Conservation (phyloP, 495 filamentous ascomycete species). For the Friedmanniomyces simplex region DNA sequence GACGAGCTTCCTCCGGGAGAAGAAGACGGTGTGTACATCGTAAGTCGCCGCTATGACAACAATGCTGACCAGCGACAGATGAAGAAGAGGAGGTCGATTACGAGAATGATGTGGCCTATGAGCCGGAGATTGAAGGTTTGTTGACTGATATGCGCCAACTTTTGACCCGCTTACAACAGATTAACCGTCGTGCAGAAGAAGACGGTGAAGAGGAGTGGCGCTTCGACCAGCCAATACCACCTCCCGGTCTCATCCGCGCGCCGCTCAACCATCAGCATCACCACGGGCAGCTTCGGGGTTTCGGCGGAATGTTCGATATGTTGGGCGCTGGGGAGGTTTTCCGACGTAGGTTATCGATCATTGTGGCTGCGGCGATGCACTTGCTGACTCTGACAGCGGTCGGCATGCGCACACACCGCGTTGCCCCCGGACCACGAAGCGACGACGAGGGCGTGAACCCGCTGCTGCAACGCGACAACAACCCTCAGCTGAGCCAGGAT, state of each 20-base stretch:
- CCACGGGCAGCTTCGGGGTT: constrained; percentile 31
- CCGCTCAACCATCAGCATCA: constrained; percentile 39
- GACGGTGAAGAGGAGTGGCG: constrained; percentile 39
- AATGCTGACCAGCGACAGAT: constrained; percentile 19
- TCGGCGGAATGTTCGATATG: constrained; percentile 17
- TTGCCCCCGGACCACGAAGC: constrained; percentile 36
- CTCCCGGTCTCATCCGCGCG: constrained; percentile 28
- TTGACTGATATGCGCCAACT: not conserved
- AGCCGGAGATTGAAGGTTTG: constrained; percentile 31
- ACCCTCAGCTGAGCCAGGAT: constrained; percentile 16
- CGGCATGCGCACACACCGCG: constrained; percentile 42
- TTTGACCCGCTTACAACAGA: not conserved
- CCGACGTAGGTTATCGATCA: constrained; percentile 3
- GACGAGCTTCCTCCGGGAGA: constrained; percentile 53
- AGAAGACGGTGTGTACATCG: constrained; percentile 35
- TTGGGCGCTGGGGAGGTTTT: constrained; percentile 6
- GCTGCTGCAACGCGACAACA: constrained; percentile 38
- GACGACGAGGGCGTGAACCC: constrained; percentile 77
- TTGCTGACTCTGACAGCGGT: not conserved
- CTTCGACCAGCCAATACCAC: constrained; percentile 35
- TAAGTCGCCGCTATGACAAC: not conserved
- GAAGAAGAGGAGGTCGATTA: constrained; percentile 34
- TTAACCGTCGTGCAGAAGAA: constrained; percentile 14
- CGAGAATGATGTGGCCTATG: constrained; percentile 32
- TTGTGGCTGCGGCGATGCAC: not conserved